These are phyloP conservation scores for Penicillium silybi DNA, from an alignment of 495 filamentous ascomycete species.

Conservation along the genomic window DNA sequence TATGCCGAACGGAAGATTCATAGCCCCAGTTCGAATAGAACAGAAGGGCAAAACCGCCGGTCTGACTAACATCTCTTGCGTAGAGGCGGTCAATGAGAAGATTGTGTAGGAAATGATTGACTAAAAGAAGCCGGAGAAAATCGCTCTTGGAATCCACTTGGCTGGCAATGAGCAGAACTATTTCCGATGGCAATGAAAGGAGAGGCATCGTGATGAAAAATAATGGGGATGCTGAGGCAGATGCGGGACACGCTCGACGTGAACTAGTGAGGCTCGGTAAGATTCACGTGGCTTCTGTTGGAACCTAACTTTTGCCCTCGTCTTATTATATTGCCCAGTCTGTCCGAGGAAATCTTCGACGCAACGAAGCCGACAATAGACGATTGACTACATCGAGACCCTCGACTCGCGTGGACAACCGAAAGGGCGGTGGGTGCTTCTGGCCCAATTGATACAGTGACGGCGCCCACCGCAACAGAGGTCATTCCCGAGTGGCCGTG, in stretches of 20 bases:
- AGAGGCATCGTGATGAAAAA: neutral
- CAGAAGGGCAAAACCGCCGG: neutral
- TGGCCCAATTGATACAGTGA: no score
- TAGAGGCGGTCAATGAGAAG: neutral
- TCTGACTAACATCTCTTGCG: neutral
- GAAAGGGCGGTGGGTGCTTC: no score
- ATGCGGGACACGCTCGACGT: neutral
- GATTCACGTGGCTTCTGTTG: neutral
- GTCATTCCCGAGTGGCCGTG: slow-evolving; percentile 35
- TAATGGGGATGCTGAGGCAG: neutral
- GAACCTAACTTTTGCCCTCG: no score
- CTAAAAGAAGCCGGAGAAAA: neutral
- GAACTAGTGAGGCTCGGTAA: neutral
- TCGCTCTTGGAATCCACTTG: neutral
- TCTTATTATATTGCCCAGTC: no score
- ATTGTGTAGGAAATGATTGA: neutral
- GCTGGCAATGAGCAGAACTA: neutral
- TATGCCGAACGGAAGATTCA: neutral
- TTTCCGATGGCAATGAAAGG: neutral
- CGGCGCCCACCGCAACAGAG: slow-evolving; percentile 22
- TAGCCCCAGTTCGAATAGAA: neutral
- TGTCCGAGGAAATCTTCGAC: no score
- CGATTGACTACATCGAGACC: no score
- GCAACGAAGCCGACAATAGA: no score
- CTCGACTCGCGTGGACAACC: no score